A percentile compares a stretch with the other conserved stretches of the same genome.
phyloP scores from a whole-genome alignment of 2,329 filamentous ascomycete species.

The Alternaria sp. region DNA sequence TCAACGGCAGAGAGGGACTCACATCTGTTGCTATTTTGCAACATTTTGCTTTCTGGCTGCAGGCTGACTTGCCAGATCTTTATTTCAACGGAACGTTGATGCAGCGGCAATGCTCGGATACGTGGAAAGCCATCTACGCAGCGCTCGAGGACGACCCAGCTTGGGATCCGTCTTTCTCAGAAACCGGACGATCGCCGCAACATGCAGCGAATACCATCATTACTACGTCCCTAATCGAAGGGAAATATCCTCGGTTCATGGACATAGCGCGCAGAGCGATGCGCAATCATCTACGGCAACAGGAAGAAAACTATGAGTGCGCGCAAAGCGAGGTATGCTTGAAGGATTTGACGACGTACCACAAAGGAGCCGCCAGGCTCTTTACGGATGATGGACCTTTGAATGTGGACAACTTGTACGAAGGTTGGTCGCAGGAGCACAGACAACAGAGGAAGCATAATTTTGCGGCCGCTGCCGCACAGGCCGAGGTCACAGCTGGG shows the following conservation, averaged over 20 bases:
- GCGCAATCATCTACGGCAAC: background rate
- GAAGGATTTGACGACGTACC: background rate
- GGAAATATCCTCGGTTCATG: background rate
- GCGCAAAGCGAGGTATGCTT: background rate
- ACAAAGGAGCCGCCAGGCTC: background rate
- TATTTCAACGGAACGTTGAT: conserved; percentile 3
- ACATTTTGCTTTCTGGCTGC: conserved; percentile 6
- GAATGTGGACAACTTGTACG: background rate
- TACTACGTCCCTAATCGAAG: background rate
- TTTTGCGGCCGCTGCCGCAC: background rate
- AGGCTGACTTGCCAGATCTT: conserved; percentile 8
- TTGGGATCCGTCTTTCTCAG: background rate
- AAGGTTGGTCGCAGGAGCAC: background rate
- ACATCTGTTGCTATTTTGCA: conserved; percentile 1
- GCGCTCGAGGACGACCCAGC: background rate
- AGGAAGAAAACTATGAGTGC: background rate
- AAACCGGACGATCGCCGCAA: background rate
- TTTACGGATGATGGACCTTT: background rate
- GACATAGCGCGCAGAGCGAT: background rate
- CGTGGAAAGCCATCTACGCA: background rate
- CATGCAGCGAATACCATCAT: background rate
- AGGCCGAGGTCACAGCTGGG: background rate
- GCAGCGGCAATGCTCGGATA: background rate
- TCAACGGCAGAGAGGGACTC: background rate
- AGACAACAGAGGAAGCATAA: background rate